Conservation (phyloP, 176 grass and related monocot genomes). For the Sorghum bicolor region DNA sequence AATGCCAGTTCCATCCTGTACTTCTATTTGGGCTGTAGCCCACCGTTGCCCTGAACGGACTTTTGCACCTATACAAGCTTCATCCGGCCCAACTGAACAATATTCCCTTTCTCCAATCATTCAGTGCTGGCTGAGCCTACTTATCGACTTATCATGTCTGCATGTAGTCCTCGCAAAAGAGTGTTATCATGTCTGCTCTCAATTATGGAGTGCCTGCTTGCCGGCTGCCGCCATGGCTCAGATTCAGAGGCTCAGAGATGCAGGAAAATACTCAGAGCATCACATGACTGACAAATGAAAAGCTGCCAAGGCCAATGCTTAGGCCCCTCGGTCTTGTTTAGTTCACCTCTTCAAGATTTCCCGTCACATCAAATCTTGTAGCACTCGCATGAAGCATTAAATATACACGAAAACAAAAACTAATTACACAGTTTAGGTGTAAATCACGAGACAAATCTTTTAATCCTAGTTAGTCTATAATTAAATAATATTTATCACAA, state of each 20-base stretch:
- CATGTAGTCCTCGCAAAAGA: not conserved
- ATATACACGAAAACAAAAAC: too few species aligned
- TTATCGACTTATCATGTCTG: not conserved
- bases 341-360: too few species aligned
- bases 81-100: not conserved
- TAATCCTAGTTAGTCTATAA: too few species aligned
- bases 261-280: not conserved
- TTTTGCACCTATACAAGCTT: not conserved
- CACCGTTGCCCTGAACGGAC: not conserved
- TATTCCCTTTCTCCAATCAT: not conserved
- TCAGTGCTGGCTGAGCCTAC: not conserved
- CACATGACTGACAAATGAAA: constrained; percentile 14
- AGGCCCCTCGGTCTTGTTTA: too few species aligned
- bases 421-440: too few species aligned
- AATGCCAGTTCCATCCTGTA: not conserved
- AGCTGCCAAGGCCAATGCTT: not conserved
- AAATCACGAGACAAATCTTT: too few species aligned
- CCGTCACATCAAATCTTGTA: too few species aligned
- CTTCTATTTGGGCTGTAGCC: not conserved
- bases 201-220: not conserved
- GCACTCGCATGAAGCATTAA: too few species aligned
- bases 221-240: not conserved
- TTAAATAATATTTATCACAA: too few species aligned
- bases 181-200: not conserved
- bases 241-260: not conserved